Evolutionary conservation across 257 asterid genomes (phyloP).

Genomic region (Ballota nigra): DNA sequence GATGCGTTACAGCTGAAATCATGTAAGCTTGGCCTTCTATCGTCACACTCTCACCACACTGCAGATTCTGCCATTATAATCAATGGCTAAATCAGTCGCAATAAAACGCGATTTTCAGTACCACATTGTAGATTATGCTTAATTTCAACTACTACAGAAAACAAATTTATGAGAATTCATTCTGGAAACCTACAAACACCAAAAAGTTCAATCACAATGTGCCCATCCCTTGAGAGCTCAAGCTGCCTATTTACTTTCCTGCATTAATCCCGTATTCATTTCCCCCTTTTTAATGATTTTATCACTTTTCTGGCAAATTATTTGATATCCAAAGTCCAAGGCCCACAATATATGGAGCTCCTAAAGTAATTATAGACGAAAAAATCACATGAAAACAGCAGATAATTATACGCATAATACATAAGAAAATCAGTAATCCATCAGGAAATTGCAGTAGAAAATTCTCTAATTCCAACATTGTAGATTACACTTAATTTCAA

Average conservation of each 20-base stretch:
- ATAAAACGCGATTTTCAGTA: neutral
- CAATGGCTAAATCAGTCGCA: neutral
- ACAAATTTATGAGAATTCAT: neutral
- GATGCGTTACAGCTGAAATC: slow-evolving; percentile 83
- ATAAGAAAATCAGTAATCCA: neutral
- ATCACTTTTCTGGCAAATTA: neutral
- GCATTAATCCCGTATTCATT: neutral
- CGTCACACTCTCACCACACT: slow-evolving; percentile 85
- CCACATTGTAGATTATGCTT: neutral
- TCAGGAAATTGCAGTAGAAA: neutral
- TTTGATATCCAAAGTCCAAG: neutral
- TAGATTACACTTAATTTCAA: neutral
- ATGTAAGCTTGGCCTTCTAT: slow-evolving; percentile 84
- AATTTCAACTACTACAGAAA: neutral
- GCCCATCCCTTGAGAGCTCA: neutral
- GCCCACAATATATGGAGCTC: too few species aligned
- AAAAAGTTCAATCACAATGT: neutral
- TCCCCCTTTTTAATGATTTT: neutral
- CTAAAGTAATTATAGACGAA: too few species aligned
- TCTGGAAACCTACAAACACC: neutral
- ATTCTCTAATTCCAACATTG: too few species aligned
- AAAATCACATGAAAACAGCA: too few species aligned
- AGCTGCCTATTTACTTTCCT: neutral
- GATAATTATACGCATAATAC: neutral
- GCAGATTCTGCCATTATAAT: slow-evolving; percentile 64